Evolutionary conservation across 1,284 basidiomycete species (phyloP), one percentile per base, ranked within the genome.

Genomic region (Cryptococcus sp.): DNA sequence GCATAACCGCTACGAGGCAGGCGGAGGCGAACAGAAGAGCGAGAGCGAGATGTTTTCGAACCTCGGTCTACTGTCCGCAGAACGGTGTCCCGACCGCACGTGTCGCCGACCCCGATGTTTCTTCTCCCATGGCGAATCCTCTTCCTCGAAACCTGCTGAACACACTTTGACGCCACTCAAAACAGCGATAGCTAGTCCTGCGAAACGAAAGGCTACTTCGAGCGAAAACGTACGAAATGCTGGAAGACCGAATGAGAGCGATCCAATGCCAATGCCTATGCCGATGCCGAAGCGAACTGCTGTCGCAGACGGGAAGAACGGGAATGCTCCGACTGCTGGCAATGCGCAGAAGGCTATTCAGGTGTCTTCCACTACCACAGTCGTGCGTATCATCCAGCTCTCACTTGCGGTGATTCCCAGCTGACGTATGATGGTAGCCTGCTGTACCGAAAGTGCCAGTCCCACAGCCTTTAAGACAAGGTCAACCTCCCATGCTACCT

Each of bases 31-130:
- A 35, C 31, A 35, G 31, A 39, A 40, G 23, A 16, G 41, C 31
- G 17, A 25, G 35, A 40, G 7, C 22, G 40, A 25, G 31, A 75
- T 76, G 74, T 75, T 76, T 65, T 61, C 65, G 1, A 61, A 56
- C 22, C 66, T 76, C 5, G 69, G 71, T 0, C 59, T 76, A 7
- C 66, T 76, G 39, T 22, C 47, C 8, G 38, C 53, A 2, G 56
- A 61, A 8, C 46, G 38, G 49, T 76, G 74, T 56, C 73, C 74
- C 3, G 72, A 73, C 38, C 25, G 52, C 13, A 39, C 57, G 1
- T 76, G 74, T 51, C 47, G 50, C 4, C 59, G 73, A 17, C 58
- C 62, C 1, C 57, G 59, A 49, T 76, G 74, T 50, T 61, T 73
- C 51, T 76, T 76, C 60, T 42, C 57, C 3, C 74, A 76, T 54